Evolutionary conservation across 1,139 yeast species (phyloP).

Genomic region (Geotrichum carabidarum): DNA sequence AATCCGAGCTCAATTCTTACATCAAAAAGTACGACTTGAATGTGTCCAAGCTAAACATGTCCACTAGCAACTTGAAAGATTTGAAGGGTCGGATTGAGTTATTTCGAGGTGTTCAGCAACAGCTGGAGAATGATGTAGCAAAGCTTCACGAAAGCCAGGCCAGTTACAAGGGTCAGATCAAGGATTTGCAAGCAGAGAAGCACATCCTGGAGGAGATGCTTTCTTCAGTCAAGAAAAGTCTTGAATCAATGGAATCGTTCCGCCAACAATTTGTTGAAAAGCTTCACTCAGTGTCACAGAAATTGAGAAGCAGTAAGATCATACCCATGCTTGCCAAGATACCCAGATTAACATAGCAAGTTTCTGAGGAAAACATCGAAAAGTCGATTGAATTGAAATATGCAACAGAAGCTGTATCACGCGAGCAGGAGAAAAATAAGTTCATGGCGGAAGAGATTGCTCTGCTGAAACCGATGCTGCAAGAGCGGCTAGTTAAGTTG

Average conservation of each 20-base stretch:
- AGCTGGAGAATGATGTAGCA: conserved; percentile 7
- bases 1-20: conserved; percentile 13
- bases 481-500: conserved; percentile 1
- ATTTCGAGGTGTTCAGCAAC: conserved; percentile 2
- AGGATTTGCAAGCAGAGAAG: conserved; percentile 5
- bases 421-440: conserved; percentile 6
- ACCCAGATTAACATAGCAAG: not conserved
- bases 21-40: conserved; percentile 11
- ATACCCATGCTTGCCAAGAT: not conserved
- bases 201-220: not conserved
- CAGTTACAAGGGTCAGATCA: conserved; percentile 1
- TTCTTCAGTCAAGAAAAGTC: not conserved
- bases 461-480: conserved; percentile 9
- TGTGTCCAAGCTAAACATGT: conserved; percentile 3
- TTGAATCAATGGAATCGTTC: not conserved
- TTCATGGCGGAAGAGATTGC: conserved; percentile 6
- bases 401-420: not conserved
- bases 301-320: conserved; percentile 7
- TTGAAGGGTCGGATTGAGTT: conserved; percentile 5
- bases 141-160: conserved; percentile 8
- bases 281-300: not conserved
- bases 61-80: conserved; percentile 1
- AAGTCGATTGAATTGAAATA: conserved; percentile 3
- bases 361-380: conserved; percentile 1
- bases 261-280: not conserved